phyloP scores from a whole-genome alignment of 371 early-diverging fungal species.

The Amoeboaphelidium protococcarum region DNA sequence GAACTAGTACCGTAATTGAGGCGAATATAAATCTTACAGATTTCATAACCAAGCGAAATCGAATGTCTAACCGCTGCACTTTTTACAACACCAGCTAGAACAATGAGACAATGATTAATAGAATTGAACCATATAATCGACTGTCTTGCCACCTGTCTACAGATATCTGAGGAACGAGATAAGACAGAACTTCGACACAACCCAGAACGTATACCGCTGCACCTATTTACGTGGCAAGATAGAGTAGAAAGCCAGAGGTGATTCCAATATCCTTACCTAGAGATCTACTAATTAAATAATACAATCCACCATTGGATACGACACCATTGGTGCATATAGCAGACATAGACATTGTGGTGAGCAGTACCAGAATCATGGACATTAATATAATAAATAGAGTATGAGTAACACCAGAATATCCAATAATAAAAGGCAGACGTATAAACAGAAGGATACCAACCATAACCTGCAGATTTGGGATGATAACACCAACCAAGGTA shows the following conservation, averaged over 20 bases:
- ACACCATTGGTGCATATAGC: neutral
- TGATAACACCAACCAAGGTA: slow-evolving; percentile 2
- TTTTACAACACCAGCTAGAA: too few species aligned
- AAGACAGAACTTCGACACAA: neutral
- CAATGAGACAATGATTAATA: too few species aligned
- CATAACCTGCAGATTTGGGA: slow-evolving; percentile 3
- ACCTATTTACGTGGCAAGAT: neutral
- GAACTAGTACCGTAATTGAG: too few species aligned
- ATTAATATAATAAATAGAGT: slow-evolving; percentile 8
- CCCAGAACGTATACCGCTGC: slow-evolving; percentile 1
- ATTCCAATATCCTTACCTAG: slow-evolving; percentile 4
- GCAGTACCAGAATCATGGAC: neutral
- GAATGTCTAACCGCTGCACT: too few species aligned
- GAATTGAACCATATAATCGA: too few species aligned
- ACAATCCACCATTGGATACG: slow-evolving; percentile 1
- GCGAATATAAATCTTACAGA: too few species aligned
- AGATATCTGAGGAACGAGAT: too few species aligned
- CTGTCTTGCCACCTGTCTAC: too few species aligned
- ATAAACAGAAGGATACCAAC: slow-evolving; percentile 8
- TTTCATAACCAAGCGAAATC: too few species aligned
- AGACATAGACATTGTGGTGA: neutral
- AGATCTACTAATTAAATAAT: slow-evolving; percentile 3
- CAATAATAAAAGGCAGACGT: slow-evolving; percentile 12
- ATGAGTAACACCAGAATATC: slow-evolving; percentile 9
- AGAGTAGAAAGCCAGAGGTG: slow-evolving; percentile 2